Base-by-base conservation (phyloP, 257 asterid genomes). In the Verbena officinalis region DNA sequence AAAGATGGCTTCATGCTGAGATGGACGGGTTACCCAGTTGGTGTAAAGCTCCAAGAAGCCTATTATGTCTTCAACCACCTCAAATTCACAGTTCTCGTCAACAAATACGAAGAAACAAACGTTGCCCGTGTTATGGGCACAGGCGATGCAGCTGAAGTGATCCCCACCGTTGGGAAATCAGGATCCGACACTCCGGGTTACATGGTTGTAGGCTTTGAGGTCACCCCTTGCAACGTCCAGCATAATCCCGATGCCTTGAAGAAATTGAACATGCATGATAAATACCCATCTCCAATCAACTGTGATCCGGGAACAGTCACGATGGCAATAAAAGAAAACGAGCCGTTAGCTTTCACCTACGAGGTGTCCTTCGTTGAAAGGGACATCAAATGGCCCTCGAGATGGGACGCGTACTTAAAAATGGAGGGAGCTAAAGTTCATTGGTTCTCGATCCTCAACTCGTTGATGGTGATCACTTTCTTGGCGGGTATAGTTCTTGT, bases 371-470 rank as follows among this genome's bases (percentile, higher is more conserved):
- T 87, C 59, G 86, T 80, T 66, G 88, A 87, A 85, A 82, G 93
- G 66, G 93, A 90, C 50, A 90, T 85, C 74, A 90, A 82, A 75
- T 90, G 97, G 97, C 97, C 97, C 1, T 88, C 96, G 1, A 82
- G 97, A 54, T 90, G 97, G 97, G 97, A 90, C 68, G 95, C 97
- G 9, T 90, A 90, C 69, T 36, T 90, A 75, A 87, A 90, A 66
- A 87, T 90, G 97, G 97, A 90, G 83, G 97, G 96, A 19, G 84
- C 97, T 4, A 88, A 88, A 68, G 97, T 90, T 50, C 97, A 90
- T 62, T 90, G 97, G 97, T 90, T 90, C 80, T 90, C 97, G 5
- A 90, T 90, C 39, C 73, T 90, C 17, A 87, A 90, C 76, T 90
- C 97, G 38, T 83, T 90, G 1, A 85, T 90, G 96, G 97, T 90